Conservation (phyloP, 345 rosid genomes). For the Brassica cretica region DNA sequence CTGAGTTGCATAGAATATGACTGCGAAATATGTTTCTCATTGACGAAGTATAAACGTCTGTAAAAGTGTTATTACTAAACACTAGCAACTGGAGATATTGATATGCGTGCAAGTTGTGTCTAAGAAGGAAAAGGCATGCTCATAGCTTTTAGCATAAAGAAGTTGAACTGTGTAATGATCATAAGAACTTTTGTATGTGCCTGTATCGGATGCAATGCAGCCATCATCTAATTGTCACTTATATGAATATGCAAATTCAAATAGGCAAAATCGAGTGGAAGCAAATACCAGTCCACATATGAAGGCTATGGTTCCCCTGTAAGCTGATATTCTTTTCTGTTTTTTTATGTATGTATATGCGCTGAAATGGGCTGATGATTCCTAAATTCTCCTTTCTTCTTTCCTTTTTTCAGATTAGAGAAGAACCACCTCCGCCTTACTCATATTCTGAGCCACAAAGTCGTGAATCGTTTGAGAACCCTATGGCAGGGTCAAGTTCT, state of each 20-base stretch:
- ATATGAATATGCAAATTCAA: slow-evolving; percentile 18
- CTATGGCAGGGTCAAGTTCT: slow-evolving; percentile 60
- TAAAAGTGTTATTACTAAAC: too few species aligned
- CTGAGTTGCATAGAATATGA: too few species aligned
- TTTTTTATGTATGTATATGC: not conserved
- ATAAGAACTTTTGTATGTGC: slow-evolving; percentile 5
- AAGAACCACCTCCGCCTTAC: slow-evolving; percentile 94
- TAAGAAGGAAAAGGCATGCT: slow-evolving; percentile 2
- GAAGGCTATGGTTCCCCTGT: slow-evolving; percentile 79
- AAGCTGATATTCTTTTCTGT: slow-evolving; percentile 32
- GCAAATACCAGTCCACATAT: slow-evolving; percentile 56
- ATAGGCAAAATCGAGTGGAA: slow-evolving; percentile 67
- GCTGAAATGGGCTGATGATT: slow-evolving; percentile 4
- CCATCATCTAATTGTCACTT: slow-evolving; percentile 12
- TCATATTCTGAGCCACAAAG: slow-evolving; percentile 59
- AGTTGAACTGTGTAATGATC: not conserved
- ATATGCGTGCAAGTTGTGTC: not conserved
- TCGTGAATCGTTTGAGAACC: slow-evolving; percentile 76
- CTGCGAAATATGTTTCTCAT: not conserved
- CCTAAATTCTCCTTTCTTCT: not conserved
- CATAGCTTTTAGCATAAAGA: slow-evolving; percentile 13
- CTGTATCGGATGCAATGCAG: slow-evolving; percentile 3
- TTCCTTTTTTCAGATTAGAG: slow-evolving; percentile 60
- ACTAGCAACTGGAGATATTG: too few species aligned
- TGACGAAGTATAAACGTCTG: not conserved